phyloP scores from a whole-genome alignment of 116 monocot genomes.

The Zostera marina region DNA sequence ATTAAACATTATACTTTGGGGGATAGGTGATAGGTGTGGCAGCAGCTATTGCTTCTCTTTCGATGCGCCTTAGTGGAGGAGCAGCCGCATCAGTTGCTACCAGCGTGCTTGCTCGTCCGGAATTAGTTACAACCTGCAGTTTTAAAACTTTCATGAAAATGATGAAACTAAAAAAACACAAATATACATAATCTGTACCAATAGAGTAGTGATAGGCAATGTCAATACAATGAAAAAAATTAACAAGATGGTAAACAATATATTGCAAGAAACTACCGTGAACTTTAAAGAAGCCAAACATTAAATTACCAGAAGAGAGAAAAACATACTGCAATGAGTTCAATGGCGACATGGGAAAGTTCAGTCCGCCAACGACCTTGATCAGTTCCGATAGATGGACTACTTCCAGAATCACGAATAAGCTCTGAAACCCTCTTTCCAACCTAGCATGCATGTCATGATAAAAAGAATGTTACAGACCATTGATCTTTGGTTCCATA shows the following conservation, averaged over 20 bases:
- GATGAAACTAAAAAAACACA: neutral
- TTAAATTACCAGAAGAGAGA: neutral
- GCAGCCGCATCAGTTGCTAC: constrained; percentile 99
- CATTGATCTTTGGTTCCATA: neutral
- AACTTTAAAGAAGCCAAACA: neutral
- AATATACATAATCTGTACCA: neutral
- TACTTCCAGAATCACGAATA: constrained; percentile 60
- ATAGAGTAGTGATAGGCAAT: too few relatives aligned
- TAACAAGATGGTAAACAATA: neutral
- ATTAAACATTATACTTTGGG: constrained; percentile 36
- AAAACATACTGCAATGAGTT: constrained; percentile 74
- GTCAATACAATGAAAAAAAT: neutral
- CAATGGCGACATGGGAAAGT: constrained; percentile 86
- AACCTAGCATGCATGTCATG: constrained; percentile 27
- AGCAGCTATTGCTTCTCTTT: constrained; percentile 96
- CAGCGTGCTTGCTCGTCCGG: constrained; percentile 89
- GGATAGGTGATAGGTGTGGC: constrained; percentile 97
- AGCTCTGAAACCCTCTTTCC: constrained; percentile 97
- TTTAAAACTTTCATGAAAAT: neutral
- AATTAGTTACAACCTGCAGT: constrained; percentile 79
- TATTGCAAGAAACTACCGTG: neutral
- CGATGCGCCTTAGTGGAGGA: constrained; percentile 92
- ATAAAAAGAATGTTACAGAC: neutral
- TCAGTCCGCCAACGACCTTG: constrained; percentile 88
- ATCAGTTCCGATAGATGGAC: constrained; percentile 59